Percentiles rank a stretch among this genome's conserved stretches.
phyloP scores from a whole-genome alignment of 1,139 yeast genomes.

The Saccharomyces hybrid region DNA sequence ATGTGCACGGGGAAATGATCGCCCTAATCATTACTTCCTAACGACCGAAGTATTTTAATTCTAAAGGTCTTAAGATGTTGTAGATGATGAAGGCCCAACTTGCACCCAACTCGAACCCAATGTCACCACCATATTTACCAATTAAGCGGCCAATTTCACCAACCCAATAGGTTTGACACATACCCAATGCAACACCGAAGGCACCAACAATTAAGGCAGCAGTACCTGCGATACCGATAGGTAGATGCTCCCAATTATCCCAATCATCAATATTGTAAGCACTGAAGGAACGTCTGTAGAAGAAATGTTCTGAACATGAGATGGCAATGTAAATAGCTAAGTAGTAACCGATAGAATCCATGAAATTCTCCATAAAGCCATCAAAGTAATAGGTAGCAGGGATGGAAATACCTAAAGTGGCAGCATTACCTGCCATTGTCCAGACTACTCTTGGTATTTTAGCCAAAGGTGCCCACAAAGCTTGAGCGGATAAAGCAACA shows the following conservation, averaged over 20 bases:
- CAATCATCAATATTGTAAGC: conserved; percentile 59
- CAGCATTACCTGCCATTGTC: conserved; percentile 69
- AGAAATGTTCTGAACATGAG: conserved; percentile 66
- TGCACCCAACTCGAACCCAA: conserved; percentile 75
- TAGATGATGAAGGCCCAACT: conserved; percentile 61
- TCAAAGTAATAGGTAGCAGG: conserved; percentile 76
- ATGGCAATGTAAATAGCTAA: conserved; percentile 76
- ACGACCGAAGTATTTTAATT: conserved; percentile 45
- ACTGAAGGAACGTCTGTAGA: conserved; percentile 48
- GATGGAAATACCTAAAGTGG: conserved; percentile 75
- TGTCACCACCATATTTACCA: conserved; percentile 70
- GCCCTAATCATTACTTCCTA: conserved; percentile 1
- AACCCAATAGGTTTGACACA: conserved; percentile 75
- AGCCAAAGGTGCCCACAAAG: conserved; percentile 64
- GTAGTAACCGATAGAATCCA: conserved; percentile 87
- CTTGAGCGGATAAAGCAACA: conserved; percentile 77
- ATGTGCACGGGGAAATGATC: not conserved
- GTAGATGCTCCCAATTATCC: conserved; percentile 49
- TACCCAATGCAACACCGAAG: conserved; percentile 78
- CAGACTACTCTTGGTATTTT: conserved; percentile 73
- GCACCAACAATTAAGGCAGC: conserved; percentile 76
- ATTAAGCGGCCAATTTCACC: conserved; percentile 59
- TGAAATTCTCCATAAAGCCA: conserved; percentile 67
- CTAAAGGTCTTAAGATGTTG: conserved; percentile 58
- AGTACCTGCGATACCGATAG: conserved; percentile 69